Percentiles rank a stretch among this genome's conserved stretches.
phyloP scores from a whole-genome alignment of 352 stramenopile genomes.

The Aphanomyces cochlioides region DNA sequence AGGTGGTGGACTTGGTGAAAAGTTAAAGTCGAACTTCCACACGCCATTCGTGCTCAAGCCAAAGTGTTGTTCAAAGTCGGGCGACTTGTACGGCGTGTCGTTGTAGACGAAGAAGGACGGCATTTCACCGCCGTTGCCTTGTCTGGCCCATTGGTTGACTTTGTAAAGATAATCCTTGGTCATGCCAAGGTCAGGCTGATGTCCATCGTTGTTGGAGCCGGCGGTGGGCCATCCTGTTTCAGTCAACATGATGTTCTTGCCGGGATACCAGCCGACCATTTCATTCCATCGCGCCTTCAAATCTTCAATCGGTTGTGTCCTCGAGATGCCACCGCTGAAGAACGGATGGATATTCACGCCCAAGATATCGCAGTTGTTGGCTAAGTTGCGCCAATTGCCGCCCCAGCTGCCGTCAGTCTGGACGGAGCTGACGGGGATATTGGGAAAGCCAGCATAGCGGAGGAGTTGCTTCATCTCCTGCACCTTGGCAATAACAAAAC shows the following conservation, averaged over 20 bases:
- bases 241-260: conserved; percentile 33
- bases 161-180: conserved; percentile 20
- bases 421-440: conserved; percentile 54
- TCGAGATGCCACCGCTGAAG: conserved; percentile 27
- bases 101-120: conserved; percentile 30
- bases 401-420: conserved; percentile 45
- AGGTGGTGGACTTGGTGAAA: neutral
- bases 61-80: conserved; percentile 26
- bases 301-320: conserved; percentile 28
- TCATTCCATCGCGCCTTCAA: conserved; percentile 3
- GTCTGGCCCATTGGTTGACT: conserved; percentile 7
- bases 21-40: conserved; percentile 26
- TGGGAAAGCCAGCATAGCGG: conserved; percentile 34
- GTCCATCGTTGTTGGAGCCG: conserved; percentile 20
- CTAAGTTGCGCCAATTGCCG: conserved; percentile 34
- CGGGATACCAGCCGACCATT: conserved; percentile 24
- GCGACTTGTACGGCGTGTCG: conserved; percentile 18
- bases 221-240: conserved; percentile 35
- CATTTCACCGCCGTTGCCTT: neutral
- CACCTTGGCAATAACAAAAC: conserved; percentile 22
- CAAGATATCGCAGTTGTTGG: conserved; percentile 38
- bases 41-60: conserved; percentile 6
- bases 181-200: neutral
- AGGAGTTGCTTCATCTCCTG: conserved; percentile 44
- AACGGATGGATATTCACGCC: conserved; percentile 43